A percentile compares a stretch with the other conserved stretches of the same genome.
Conservation (phyloP, 2,329 filamentous ascomycete genomes). For the Sporothrix luriei region DNA sequence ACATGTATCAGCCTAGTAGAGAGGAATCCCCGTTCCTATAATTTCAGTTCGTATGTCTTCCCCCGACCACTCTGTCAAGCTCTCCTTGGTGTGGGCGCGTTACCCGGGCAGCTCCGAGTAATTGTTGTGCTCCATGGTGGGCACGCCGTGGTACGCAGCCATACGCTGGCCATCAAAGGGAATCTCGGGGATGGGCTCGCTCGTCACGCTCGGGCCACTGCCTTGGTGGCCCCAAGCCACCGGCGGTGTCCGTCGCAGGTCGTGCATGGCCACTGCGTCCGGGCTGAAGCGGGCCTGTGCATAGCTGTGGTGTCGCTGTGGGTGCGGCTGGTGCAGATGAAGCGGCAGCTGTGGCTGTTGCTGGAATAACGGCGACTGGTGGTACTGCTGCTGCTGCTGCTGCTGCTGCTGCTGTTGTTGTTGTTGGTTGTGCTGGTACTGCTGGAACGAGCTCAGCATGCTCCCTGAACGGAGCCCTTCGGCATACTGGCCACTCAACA, state of each 20-base stretch:
- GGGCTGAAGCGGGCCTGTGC: slow-evolving; percentile 26
- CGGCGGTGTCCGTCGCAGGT: slow-evolving; percentile 31
- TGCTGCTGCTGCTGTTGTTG: not conserved
- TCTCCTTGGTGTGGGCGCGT: not conserved
- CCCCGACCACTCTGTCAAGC: too few species aligned
- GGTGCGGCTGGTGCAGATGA: slow-evolving; percentile 1
- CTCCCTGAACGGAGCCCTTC: not conserved
- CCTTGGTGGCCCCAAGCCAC: slow-evolving; percentile 9
- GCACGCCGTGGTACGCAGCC: slow-evolving; percentile 32
- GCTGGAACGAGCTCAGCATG: slow-evolving; percentile 8
- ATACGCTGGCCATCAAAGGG: slow-evolving; percentile 36
- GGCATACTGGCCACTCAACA: not conserved
- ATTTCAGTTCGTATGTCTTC: too few species aligned
- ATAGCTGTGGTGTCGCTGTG: not conserved
- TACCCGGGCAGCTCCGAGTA: slow-evolving; percentile 35
- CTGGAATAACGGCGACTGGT: not conserved
- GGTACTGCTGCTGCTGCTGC: not conserved
- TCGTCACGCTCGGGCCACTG: not conserved
- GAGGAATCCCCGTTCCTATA: not conserved
- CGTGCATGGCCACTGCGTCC: slow-evolving; percentile 35
- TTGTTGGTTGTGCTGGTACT: slow-evolving; percentile 8
- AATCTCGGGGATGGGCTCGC: slow-evolving; percentile 32
- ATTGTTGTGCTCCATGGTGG: slow-evolving; percentile 27
- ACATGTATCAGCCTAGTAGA: not conserved
- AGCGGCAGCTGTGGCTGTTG: not conserved